Percentiles rank a stretch among this genome's conserved stretches.
Evolutionary conservation across 148 eudicot species (phyloP).

Genomic region (Pouteria glomerata): DNA sequence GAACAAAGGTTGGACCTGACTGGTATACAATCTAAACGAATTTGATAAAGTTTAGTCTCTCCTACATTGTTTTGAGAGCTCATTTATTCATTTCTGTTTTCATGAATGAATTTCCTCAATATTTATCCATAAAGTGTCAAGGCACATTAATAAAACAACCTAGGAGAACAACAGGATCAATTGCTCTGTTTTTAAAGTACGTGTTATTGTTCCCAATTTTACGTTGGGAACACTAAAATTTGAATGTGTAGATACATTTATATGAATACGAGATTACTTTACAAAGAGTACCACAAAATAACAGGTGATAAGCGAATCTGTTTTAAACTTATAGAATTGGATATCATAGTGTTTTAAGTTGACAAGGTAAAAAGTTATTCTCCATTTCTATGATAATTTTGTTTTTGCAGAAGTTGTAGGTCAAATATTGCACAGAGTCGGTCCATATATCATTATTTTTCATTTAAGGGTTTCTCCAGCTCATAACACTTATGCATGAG

Average conservation of each 20-base stretch:
- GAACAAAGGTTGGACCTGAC: background rate
- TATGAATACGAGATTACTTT: too few relatives aligned
- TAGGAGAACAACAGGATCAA: too few relatives aligned
- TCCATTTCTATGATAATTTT: background rate
- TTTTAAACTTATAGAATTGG: too few relatives aligned
- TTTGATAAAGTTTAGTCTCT: background rate
- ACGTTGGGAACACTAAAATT: too few relatives aligned
- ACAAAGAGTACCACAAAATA: too few relatives aligned
- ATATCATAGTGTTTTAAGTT: background rate
- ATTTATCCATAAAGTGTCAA: background rate
- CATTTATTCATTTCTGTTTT: too few relatives aligned
- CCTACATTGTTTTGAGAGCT: background rate
- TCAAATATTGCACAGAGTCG: background rate
- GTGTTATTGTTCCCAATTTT: too few relatives aligned
- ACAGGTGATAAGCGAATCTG: too few relatives aligned
- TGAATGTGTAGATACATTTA: too few relatives aligned
- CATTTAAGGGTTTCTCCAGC: background rate
- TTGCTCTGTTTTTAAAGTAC: too few relatives aligned
- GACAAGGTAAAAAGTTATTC: background rate
- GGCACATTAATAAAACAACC: background rate
- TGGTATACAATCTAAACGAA: background rate
- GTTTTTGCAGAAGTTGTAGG: background rate
- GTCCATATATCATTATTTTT: background rate
- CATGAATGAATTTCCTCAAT: too few relatives aligned
- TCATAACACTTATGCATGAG: too few relatives aligned